Conservation (phyloP, 2,329 filamentous ascomycete species). For the Davidsoniella virescens region DNA sequence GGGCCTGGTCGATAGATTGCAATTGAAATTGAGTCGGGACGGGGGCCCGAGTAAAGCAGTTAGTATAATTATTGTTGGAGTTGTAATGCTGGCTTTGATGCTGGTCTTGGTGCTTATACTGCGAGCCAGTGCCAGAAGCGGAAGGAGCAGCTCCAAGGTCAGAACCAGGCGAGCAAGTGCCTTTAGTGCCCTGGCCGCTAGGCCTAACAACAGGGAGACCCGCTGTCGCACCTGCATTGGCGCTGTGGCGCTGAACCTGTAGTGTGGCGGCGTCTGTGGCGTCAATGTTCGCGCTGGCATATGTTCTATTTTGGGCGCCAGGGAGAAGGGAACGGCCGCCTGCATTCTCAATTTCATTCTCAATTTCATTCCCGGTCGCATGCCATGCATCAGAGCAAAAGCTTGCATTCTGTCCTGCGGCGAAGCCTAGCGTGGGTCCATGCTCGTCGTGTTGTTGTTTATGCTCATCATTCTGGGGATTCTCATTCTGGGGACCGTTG, state of each 20-base stretch:
- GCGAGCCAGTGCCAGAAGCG: background rate
- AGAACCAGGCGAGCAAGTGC: background rate
- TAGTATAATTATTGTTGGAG: too few relatives aligned
- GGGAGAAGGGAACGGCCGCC: background rate
- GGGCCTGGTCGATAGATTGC: conserved; percentile 2
- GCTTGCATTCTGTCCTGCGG: too few relatives aligned
- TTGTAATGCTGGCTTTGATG: background rate
- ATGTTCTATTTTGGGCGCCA: background rate
- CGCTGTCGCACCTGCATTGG: background rate
- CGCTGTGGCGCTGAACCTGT: background rate
- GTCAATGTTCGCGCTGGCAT: background rate
- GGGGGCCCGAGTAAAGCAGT: too few relatives aligned
- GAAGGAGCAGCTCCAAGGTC: background rate
- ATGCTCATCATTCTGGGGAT: background rate
- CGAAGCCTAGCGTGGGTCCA: background rate
- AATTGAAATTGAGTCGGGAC: conserved; percentile 4
- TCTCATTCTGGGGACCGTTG: background rate
- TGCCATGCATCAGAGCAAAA: too few relatives aligned
- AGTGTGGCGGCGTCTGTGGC: conserved; percentile 1
- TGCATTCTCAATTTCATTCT: too few relatives aligned
- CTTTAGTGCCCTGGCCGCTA: background rate
- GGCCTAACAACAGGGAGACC: background rate
- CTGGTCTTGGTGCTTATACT: background rate
- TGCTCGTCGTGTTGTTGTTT: background rate
- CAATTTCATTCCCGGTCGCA: too few relatives aligned